phyloP scores from a whole-genome alignment of 2,329 filamentous ascomycete species.

The Westerdykella ornata region DNA sequence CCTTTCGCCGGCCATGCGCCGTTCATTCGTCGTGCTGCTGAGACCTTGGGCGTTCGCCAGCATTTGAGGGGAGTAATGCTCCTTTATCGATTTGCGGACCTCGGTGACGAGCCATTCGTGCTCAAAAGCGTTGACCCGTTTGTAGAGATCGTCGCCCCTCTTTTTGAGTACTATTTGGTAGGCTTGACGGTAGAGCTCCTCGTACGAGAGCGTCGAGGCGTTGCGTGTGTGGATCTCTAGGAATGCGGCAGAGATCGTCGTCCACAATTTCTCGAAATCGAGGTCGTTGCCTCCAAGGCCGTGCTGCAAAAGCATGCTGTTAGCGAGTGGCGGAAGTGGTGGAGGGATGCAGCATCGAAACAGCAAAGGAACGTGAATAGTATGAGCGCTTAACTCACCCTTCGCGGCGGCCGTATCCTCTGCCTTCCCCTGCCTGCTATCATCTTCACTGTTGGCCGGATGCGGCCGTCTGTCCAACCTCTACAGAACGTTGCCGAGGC shows the following conservation, averaged over 20 bases:
- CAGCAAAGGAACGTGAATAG: background rate
- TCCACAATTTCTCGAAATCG: conserved; percentile 85
- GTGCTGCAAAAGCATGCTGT: conserved; percentile 34
- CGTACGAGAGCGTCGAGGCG: conserved; percentile 83
- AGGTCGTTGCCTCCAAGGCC: conserved; percentile 55
- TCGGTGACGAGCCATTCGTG: conserved; percentile 68
- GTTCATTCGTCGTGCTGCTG: conserved; percentile 64
- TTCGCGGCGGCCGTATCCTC: conserved; percentile 61
- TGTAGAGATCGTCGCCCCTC: conserved; percentile 74
- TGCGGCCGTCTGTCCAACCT: no score
- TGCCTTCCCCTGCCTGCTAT: conserved; percentile 50
- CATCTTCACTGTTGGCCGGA: conserved; percentile 32
- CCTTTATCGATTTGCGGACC: conserved; percentile 64
- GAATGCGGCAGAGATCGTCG: conserved; percentile 66
- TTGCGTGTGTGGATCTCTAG: conserved; percentile 87
- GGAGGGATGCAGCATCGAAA: background rate
- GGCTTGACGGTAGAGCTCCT: conserved; percentile 86
- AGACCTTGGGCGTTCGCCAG: conserved; percentile 47
- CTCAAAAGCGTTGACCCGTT: conserved; percentile 73
- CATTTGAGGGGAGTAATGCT: conserved; percentile 64
- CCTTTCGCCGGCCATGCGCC: conserved; percentile 70
- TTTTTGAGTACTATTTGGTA: conserved; percentile 92
- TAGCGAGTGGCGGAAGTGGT: conserved; percentile 3
- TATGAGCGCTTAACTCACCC: conserved; percentile 47
- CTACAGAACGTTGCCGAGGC: no score